Base-by-base conservation (phyloP, 306 rosid species). In the Luffa acutangula region DNA sequence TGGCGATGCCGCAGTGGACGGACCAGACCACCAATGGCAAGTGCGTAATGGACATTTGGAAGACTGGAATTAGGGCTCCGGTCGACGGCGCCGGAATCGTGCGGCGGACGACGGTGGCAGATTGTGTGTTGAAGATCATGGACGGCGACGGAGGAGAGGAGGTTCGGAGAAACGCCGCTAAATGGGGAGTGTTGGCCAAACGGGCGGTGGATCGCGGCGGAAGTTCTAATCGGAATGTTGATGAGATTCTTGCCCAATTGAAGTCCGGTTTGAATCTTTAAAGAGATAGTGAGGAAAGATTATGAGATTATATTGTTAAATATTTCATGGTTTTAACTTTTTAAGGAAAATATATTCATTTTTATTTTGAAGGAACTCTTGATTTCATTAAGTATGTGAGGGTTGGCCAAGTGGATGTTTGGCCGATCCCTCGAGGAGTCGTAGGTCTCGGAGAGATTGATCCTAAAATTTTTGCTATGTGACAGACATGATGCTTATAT, bases 1-100 rank as follows among this genome's bases (percentile, higher is more conserved):
- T 76, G 37, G 66, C 64, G 7, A 76, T 76, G 33, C 64, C 79
- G 4, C 79, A 76, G 13, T 76, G 79, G 79, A 34, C 79, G 0
- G 79, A 76, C 14, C 79, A 76, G 17, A 52, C 9, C 8, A n/a
- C n/a, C 2, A 77, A 77, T 10, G 72, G 72, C 42, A 77, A 77
- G 57, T 77, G 36, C 20, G 4, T 77, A 6, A 49, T 9, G 53
- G 80, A 77, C 34, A 11, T 77, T 21, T 77, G 72, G 80, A 77
- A 60, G 4, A 6, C 41, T 0, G 80, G 72, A 17, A 1, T 77
- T 31, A 20, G 31, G n/a, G 58, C 67, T 58, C 41, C 15, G 0
- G 45, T 21, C 0, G 56, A 60, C 17, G 7, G 3, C 4, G 3
- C 1, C 0, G 80, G 80, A 11, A 43, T 78, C 4, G 80, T 60